Evolutionary conservation across 345 rosid species (phyloP).

Genomic region (Moricandia moricandioides): DNA sequence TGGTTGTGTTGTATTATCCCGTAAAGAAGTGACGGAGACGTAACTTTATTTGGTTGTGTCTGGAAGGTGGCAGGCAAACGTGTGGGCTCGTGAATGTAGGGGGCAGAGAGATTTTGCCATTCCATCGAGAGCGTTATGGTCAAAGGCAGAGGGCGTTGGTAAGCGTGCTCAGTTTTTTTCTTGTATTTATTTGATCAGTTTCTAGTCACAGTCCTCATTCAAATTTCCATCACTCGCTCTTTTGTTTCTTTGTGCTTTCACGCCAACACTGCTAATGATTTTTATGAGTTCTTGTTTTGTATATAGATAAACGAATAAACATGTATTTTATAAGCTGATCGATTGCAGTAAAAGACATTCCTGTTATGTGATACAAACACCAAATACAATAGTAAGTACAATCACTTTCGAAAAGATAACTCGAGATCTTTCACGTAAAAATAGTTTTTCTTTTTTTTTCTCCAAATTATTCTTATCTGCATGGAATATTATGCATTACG

Average conservation of each 20-base stretch:
- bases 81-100: constrained; percentile 27
- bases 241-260: neutral
- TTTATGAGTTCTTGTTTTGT: neutral
- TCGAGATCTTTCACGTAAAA: neutral
- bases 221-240: neutral
- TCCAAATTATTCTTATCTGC: constrained; percentile 12
- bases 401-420: neutral
- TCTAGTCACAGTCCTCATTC: neutral
- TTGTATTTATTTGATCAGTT: neutral
- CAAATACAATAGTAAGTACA: neutral
- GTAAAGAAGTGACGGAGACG: constrained; percentile 10
- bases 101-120: constrained; percentile 20
- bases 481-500: constrained; percentile 15
- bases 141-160: constrained; percentile 8
- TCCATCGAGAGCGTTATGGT: constrained; percentile 20
- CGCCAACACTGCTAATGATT: neutral
- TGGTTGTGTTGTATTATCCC: neutral
- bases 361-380: neutral
- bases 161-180: constrained; percentile 5
- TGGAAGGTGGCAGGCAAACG: constrained; percentile 35
- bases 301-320: too few relatives aligned
- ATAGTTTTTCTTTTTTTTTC: neutral
- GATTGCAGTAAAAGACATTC: neutral
- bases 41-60: constrained; percentile 23
- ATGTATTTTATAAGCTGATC: too few relatives aligned